Conservation (phyloP, 805 yeast genomes). For the Candida berthetii region DNA sequence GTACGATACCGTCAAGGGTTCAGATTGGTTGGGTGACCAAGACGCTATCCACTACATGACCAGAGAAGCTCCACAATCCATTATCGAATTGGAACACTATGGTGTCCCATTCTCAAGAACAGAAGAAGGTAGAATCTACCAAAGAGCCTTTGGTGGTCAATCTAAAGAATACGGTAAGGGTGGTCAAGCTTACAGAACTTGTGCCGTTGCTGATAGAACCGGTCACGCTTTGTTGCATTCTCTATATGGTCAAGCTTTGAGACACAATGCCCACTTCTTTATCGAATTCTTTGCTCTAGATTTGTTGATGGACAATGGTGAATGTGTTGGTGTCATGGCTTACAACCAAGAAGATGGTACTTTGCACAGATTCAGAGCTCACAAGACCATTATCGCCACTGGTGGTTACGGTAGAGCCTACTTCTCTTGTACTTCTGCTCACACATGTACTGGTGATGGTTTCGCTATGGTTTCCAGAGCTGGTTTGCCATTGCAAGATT, state of each 20-base stretch:
- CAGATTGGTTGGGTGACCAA: constrained; percentile 99
- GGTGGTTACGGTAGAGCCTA: constrained; percentile 99
- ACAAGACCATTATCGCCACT: constrained; percentile 93
- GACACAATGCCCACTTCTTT: constrained; percentile 97
- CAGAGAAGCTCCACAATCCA: constrained; percentile 92
- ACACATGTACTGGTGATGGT: constrained; percentile 99
- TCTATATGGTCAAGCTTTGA: constrained; percentile 90
- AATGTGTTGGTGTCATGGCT: constrained; percentile 94
- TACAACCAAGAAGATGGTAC: constrained; percentile 99
- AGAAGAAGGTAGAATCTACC: constrained; percentile 94
- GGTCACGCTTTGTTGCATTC: constrained; percentile 97
- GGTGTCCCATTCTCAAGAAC: constrained; percentile 99
- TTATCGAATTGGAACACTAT: constrained; percentile 94
- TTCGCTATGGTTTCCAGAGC: constrained; percentile 98
- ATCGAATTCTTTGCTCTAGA: constrained; percentile 97
- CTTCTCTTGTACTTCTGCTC: constrained; percentile 98
- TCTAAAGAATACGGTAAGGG: constrained; percentile 93
- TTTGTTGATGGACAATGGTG: constrained; percentile 90
- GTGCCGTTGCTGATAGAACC: constrained; percentile 99
- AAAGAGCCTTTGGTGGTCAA: constrained; percentile 99
- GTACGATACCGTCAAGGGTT: constrained; percentile 99
- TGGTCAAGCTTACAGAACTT: constrained; percentile 98
- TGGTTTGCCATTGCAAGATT: constrained; percentile 94
- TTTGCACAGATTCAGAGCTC: constrained; percentile 94
- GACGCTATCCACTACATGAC: constrained; percentile 99